A percentile compares a stretch with the other conserved stretches of the same genome.
Conservation (phyloP, 2,329 filamentous ascomycete genomes). For the Fonsecaea nubica region DNA sequence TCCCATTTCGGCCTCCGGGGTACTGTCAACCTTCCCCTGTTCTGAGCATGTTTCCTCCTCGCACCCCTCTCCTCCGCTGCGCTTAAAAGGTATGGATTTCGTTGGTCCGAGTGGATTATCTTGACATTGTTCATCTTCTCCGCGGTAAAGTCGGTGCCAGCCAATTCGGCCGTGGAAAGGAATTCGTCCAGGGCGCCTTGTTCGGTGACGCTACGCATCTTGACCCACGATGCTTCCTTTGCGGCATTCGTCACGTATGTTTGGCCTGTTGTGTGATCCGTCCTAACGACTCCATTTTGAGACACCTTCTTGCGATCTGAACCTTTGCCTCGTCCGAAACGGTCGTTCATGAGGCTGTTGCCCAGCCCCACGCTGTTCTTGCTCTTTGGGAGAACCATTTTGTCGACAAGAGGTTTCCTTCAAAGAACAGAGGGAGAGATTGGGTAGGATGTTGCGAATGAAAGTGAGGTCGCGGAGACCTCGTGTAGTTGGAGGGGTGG, state of each 20-base stretch:
- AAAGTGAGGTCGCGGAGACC: constrained; percentile 14
- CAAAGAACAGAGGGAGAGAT: neutral
- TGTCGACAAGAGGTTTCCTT: constrained; percentile 39
- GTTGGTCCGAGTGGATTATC: constrained; percentile 95
- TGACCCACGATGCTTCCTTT: constrained; percentile 94
- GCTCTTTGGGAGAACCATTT: constrained; percentile 83
- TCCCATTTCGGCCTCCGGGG: constrained; percentile 91
- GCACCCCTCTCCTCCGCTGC: constrained; percentile 80
- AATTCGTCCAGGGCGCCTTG: constrained; percentile 97
- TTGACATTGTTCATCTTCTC: constrained; percentile 99
- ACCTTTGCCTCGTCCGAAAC: constrained; percentile 92
- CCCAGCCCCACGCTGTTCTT: constrained; percentile 95
- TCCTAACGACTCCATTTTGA: constrained; percentile 70
- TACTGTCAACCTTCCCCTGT: constrained; percentile 80
- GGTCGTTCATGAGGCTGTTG: constrained; percentile 98
- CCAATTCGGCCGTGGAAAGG: constrained; percentile 89
- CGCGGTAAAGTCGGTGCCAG: constrained; percentile 97
- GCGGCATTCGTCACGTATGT: constrained; percentile 89
- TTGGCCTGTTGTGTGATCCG: constrained; percentile 74
- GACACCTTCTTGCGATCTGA: constrained; percentile 77
- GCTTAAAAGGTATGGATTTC: constrained; percentile 91
- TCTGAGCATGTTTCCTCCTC: constrained; percentile 80
- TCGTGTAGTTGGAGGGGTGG: neutral
- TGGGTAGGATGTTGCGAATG: neutral
- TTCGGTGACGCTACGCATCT: constrained; percentile 98